Base-by-base conservation (phyloP, 1,284 basidiomycete genomes). In the Apiotrichum gracile region DNA sequence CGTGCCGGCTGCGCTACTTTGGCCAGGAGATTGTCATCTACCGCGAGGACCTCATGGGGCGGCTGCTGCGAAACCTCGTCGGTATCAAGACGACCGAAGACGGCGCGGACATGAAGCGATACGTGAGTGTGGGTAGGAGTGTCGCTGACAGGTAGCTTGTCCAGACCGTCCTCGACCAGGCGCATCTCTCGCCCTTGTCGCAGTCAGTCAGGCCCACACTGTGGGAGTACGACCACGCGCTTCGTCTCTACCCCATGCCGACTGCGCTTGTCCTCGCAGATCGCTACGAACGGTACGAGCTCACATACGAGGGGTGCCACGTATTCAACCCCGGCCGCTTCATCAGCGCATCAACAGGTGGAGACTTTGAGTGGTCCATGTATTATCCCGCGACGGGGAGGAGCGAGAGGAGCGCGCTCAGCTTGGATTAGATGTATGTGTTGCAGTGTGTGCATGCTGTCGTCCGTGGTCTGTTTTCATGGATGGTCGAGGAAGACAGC, bases 261-360 rank as follows among this genome's bases (percentile, higher is more conserved):
- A 94, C 91, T 3, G 83, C 87, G 3, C 87, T 97, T 22, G 81
- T 98, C n/a, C 80, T 99, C 13, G 96, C 96, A 1, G 96, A 99
- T 76, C 91, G 87, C 72, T 97, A 96, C 71, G 93, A 97, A 68
- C 83, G 88, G 34, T 99, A 90, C 73, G 91, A 96, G 66, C 80
- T 97, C 61, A 98, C 93, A 1, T 99, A 99, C 69, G 93, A 94
- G 60, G 91, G 91, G 7, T 98, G 96, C 68, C 94, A 97, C 74
- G 96, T 98, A 27, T 92, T 98, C 79, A 99, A 98, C 72, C 96
- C 96, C 0, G 94, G 96, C 14, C 84, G 85, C 49, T 92, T 93
- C 66, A 78, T 91, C 17, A 52, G 50, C 16, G 83, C 86, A 9
- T 86, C 82, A 41, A 81, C 64, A 1, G 61, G 63, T 6, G 66